Conservation (phyloP, 108 stramenopile species). For the Skeletonema marinoi region DNA sequence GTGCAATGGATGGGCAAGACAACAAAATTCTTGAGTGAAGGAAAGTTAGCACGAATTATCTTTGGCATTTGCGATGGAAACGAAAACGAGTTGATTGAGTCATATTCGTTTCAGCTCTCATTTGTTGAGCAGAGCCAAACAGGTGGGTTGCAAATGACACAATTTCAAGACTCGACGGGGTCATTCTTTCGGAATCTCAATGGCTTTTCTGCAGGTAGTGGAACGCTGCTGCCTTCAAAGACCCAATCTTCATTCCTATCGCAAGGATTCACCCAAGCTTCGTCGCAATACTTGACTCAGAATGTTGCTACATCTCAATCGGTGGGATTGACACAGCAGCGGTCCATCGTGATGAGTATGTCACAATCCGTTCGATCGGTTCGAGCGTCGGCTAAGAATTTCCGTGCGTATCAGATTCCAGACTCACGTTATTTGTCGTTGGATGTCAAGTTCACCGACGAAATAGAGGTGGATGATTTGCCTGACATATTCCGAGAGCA, state of each 20-base stretch:
- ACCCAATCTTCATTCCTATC: not conserved
- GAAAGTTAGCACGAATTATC: constrained; percentile 27
- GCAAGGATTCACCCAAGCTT: not conserved
- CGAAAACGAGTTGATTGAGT: constrained; percentile 32
- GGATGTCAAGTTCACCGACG: not conserved
- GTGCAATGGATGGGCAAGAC: constrained; percentile 31
- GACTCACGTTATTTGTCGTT: not conserved
- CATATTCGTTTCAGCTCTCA: constrained; percentile 22
- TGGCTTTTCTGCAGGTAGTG: constrained; percentile 27
- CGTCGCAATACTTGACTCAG: not conserved
- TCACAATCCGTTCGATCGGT: not conserved
- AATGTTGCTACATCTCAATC: not conserved
- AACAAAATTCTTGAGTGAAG: constrained; percentile 7
- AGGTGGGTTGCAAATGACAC: constrained; percentile 4
- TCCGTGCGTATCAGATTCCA: not conserved
- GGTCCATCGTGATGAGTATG: not conserved
- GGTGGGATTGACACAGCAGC: not conserved
- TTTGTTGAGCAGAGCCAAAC: not conserved
- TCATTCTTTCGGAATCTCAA: constrained; percentile 47
- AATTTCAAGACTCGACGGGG: constrained; percentile 3
- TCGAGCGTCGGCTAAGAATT: not conserved
- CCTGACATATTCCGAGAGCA: not conserved
- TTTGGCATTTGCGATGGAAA: constrained; percentile 26
- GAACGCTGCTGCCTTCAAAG: not conserved
- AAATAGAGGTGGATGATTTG: not conserved